phyloP scores from a whole-genome alignment of 768 basidiomycete species.

The Porphyrellus cyaneotinctus region DNA sequence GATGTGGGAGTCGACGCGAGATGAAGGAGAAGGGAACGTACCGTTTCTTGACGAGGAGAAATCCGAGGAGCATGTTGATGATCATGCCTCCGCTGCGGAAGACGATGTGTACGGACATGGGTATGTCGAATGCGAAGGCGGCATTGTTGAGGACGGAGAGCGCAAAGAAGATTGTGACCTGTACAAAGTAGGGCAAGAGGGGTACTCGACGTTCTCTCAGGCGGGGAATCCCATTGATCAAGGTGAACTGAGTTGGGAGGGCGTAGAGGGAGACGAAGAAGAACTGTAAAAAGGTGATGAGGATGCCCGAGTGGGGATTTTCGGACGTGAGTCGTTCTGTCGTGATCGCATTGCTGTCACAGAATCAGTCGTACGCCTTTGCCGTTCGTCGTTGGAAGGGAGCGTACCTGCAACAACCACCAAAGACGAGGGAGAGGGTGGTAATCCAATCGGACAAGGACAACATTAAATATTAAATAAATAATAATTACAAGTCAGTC shows the following conservation, averaged over 20 bases:
- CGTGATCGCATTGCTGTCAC: constrained; percentile 70
- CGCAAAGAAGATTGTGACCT: constrained; percentile 77
- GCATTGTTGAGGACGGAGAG: constrained; percentile 85
- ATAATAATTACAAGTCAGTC: neutral
- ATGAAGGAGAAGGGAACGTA: constrained; percentile 29
- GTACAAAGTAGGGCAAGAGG: constrained; percentile 65
- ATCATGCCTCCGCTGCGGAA: constrained; percentile 87
- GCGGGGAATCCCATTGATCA: constrained; percentile 32
- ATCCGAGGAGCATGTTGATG: constrained; percentile 78
- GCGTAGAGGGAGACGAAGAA: constrained; percentile 70
- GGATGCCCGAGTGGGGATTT: constrained; percentile 68
- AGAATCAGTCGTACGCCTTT: neutral
- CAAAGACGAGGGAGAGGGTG: constrained; percentile 75
- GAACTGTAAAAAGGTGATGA: constrained; percentile 89
- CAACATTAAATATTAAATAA: too few species aligned
- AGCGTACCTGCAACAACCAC: constrained; percentile 79
- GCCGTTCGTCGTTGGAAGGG: too few species aligned
- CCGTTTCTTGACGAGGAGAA: constrained; percentile 60
- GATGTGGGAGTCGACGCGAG: constrained; percentile 10
- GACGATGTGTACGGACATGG: constrained; percentile 92
- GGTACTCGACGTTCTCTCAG: constrained; percentile 67
- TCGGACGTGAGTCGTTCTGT: constrained; percentile 67
- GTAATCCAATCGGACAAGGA: constrained; percentile 47
- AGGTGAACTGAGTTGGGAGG: constrained; percentile 56
- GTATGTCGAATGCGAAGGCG: constrained; percentile 84